phyloP scores from a whole-genome alignment of 148 eudicot genomes.

The Camellia granthamiana region DNA sequence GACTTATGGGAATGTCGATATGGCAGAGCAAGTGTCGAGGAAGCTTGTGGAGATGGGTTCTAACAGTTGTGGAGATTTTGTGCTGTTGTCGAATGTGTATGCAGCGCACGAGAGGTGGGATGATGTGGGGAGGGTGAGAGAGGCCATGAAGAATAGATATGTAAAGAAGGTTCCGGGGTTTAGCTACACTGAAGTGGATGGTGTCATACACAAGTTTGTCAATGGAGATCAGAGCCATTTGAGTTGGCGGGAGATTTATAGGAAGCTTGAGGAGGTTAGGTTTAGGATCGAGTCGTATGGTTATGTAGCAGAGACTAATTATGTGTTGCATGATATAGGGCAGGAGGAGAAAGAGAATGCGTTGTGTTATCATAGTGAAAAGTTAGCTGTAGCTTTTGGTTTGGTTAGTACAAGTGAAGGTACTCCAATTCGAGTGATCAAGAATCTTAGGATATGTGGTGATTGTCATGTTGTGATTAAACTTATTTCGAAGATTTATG shows the following conservation, averaged over 20 bases:
- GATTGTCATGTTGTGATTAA: conserved; percentile 87
- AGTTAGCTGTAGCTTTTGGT: conserved; percentile 83
- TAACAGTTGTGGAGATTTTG: conserved; percentile 63
- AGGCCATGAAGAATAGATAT: conserved; percentile 56
- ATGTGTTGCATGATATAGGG: conserved; percentile 89
- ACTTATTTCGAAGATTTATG: conserved; percentile 65
- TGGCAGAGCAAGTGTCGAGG: conserved; percentile 74
- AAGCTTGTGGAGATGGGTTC: conserved; percentile 86
- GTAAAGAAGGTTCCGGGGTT: conserved; percentile 84
- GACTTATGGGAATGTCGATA: conserved; percentile 57
- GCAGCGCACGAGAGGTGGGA: conserved; percentile 71
- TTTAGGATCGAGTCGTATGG: conserved; percentile 59
- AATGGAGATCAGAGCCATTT: conserved; percentile 69
- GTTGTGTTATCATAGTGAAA: conserved; percentile 75
- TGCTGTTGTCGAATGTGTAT: conserved; percentile 68
- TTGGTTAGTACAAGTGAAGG: conserved; percentile 49
- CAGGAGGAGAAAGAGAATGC: conserved; percentile 80
- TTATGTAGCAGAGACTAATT: conserved; percentile 62
- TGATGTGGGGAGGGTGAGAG: conserved; percentile 73
- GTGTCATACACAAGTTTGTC: conserved; percentile 52
- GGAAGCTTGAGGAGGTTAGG: conserved; percentile 66
- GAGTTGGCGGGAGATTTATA: conserved; percentile 54
- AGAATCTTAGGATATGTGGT: conserved; percentile 86
- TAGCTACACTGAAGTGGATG: conserved; percentile 70
- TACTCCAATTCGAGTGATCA: conserved; percentile 60